Evolutionary conservation across 768 basidiomycete species (phyloP), one percentile per base, ranked within the genome.

Genomic region (Boletus sp.): DNA sequence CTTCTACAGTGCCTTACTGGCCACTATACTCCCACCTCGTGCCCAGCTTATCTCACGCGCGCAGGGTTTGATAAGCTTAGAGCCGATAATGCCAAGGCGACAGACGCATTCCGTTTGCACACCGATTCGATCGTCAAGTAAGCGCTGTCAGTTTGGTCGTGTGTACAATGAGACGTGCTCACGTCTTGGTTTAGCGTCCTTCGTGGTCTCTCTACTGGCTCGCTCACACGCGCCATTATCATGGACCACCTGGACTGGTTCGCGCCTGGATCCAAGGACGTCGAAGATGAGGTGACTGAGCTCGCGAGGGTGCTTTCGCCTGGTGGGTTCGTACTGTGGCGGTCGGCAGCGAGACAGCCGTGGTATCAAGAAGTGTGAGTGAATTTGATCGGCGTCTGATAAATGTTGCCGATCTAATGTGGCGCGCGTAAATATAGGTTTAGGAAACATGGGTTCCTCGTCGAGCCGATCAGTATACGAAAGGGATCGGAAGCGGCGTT

Each of bases 161-260:
- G 35, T 14, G 46, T 14, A 35, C 24, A 33, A 28, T 17, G 24
- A 37, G 17, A 8, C 47, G 10, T 6, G 20, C 36, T 48, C 7
- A 45, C 40, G 15, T n/a, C 6, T 30, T 32, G 37, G 4, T 42
- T 7, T 14, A 82, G 79, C 55, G 82, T 81, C 11, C 69, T 82
- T 12, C 69, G 62, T 24, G 80, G 78, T 11, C 74, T 82, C 17
- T 71, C 69, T 1, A 59, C 71, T 20, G 72, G 72, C 35, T 81
- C 80, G 7, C 74, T 89, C 45, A 88, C 85, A 35, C 80, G 84
- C 28, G 80, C 82, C 11, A 78, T 89, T 30, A 76, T 89, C 55
- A 89, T 89, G 88, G 88, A 90, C 68, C 83, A 84, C 48, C 76
- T 87, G 48, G 85, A 86, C 61, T 83, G 80, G 77, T 81, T 83